These are phyloP conservation scores for Hyaloperonospora brassicae DNA, from an alignment of 352 stramenopile genomes.

Conservation along the genomic window DNA sequence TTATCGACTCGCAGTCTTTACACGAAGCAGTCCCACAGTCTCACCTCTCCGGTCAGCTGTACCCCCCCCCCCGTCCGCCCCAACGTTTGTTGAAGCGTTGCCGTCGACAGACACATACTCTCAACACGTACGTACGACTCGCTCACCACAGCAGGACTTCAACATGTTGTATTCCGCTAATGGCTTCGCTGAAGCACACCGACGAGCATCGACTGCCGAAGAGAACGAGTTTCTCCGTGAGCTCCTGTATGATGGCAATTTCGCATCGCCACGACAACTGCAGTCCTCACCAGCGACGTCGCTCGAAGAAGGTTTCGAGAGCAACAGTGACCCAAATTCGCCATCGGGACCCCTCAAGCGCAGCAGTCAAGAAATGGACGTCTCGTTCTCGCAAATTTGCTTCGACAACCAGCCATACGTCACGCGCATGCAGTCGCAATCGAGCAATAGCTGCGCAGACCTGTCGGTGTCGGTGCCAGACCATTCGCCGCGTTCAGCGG, in stretches of 20 bases:
- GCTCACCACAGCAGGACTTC: conserved; percentile 3
- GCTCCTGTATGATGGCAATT: conserved; percentile 60
- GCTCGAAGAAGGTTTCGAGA: conserved; percentile 14
- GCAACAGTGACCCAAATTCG: conserved; percentile 10
- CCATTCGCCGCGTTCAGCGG: conserved; percentile 35
- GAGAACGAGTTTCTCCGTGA: conserved; percentile 73
- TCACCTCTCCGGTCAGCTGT: conserved; percentile 27
- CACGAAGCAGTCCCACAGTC: conserved; percentile 30
- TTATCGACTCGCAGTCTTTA: conserved; percentile 34
- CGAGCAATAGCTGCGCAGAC: conserved; percentile 36
- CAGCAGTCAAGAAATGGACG: conserved; percentile 43
- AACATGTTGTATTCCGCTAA: conserved; percentile 65
- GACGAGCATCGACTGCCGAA: conserved; percentile 37
- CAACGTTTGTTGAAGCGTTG: conserved; percentile 30
- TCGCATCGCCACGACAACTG: conserved; percentile 51
- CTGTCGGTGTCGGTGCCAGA: conserved; percentile 34
- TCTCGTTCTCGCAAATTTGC: conserved; percentile 64
- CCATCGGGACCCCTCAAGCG: conserved; percentile 32
- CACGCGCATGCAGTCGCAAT: conserved; percentile 49
- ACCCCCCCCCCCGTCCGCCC: conserved; percentile 14
- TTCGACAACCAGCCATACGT: conserved; percentile 59
- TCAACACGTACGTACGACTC: conserved; percentile 22
- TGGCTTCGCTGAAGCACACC: conserved; percentile 59
- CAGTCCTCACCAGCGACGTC: conserved; percentile 41
- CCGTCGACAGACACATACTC: conserved; percentile 12